Evolutionary conservation across 2,329 filamentous ascomycete species (phyloP), one percentile per base, ranked within the genome.

Genomic region (Pseudogymnoascus sp.): DNA sequence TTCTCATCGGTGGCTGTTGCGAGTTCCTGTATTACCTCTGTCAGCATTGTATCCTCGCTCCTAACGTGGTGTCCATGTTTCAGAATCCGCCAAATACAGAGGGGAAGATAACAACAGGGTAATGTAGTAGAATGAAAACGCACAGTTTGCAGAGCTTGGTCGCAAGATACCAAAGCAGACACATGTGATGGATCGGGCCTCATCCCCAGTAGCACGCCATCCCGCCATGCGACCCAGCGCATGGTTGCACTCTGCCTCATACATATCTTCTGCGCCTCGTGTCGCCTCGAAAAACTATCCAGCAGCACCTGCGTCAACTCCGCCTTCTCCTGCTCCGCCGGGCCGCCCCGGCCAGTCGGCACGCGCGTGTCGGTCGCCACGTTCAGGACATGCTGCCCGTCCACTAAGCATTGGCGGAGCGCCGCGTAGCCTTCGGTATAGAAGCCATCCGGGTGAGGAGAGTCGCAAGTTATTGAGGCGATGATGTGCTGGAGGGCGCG

Each of bases 231-330:
- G 63, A 86, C 72, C 84, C 85, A 87, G 67, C 79, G 74, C 72
- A 84, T 82, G 36, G 82, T 83, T 29, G 83, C 84, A 29, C 75
- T 76, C 70, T 87, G 85, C 35, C 84, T 79, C 63, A 84, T 75
- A 67, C 82, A 85, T 66, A 87, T 87, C 75, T 86, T 87, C 66
- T 85, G 84, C 29, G 76, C 83, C 68, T 86, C 82, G 72, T 87
- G 85, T 60, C 85, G 78, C 67, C 85, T 78, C 7, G 83, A 77
- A 67, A 80, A 84, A 21, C 83, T 82, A 67, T 87, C 85, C 40
- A 87, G 76, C 58, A 81, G 74, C 63, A 86, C 78, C 83, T 87
- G 84, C 72, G 80, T 82, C 64, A 87, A 72, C 72, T 87, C 83
- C 15, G 83, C 83, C 71, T 85, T 86, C 31, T 72, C 73, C 71